Conservation (phyloP, 306 rosid genomes). For the Cucurbita moschata region DNA sequence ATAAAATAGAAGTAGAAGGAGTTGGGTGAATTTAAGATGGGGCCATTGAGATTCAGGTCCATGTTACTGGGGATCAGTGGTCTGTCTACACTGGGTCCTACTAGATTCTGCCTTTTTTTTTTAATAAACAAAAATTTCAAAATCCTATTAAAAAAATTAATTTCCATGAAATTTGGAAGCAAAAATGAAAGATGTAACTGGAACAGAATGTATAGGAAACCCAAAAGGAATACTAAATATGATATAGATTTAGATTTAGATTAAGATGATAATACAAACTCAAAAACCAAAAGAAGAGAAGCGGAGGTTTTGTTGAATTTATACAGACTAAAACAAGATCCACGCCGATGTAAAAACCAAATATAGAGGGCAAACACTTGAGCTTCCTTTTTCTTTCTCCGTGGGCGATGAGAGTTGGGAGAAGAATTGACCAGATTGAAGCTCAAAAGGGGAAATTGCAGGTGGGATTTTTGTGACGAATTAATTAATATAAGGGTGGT, state of each 20-base stretch:
- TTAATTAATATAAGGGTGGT: conserved; percentile 1
- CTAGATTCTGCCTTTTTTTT: background rate
- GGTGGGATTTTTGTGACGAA: background rate
- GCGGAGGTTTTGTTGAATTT: background rate
- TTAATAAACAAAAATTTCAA: too few species aligned
- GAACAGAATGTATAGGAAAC: background rate
- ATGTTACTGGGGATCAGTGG: background rate
- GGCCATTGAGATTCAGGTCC: background rate
- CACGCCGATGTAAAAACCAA: background rate
- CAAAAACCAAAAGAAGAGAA: background rate
- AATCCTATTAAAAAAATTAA: background rate
- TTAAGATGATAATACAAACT: background rate
- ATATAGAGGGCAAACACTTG: background rate
- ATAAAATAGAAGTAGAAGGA: background rate
- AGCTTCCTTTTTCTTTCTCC: background rate
- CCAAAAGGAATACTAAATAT: background rate
- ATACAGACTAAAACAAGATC: background rate
- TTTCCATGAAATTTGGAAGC: background rate
- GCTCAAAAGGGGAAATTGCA: background rate
- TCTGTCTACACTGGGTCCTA: background rate
- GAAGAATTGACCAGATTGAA: background rate
- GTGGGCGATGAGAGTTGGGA: background rate
- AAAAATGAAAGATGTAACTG: background rate
- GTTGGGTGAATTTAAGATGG: background rate
- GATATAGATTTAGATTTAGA: background rate